Percentiles rank a stretch among this genome's conserved stretches.
Conservation (phyloP, 108 stramenopile species). For the Cyclostephanos tholiformis region DNA sequence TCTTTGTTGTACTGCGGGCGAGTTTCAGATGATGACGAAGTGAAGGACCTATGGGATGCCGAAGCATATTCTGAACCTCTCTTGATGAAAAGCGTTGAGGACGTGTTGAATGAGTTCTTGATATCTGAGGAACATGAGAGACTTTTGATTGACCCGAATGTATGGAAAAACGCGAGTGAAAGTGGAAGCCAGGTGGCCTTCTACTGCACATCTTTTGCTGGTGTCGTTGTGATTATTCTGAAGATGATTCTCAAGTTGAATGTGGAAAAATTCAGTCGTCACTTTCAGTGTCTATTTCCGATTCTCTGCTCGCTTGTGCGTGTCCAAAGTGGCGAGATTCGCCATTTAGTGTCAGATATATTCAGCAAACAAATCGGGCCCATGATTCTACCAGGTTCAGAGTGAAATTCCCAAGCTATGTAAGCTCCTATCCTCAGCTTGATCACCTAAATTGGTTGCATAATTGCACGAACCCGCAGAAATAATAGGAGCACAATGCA, state of each 20-base stretch:
- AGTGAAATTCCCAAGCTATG: not conserved
- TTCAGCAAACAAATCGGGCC: conserved; percentile 65
- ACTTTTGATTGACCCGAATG: conserved; percentile 70
- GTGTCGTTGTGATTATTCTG: conserved; percentile 72
- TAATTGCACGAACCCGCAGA: too few relatives aligned
- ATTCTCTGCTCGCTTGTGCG: conserved; percentile 69
- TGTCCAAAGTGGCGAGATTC: conserved; percentile 82
- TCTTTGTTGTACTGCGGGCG: conserved; percentile 54
- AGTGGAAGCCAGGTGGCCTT: conserved; percentile 80
- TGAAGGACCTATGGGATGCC: conserved; percentile 49
- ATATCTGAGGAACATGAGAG: conserved; percentile 73
- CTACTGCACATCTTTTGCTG: conserved; percentile 84
- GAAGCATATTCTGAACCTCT: conserved; percentile 67
- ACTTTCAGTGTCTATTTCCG: conserved; percentile 65
- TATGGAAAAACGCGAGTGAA: conserved; percentile 76
- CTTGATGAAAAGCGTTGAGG: conserved; percentile 60
- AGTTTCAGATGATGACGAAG: conserved; percentile 6
- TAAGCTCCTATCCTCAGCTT: not conserved
- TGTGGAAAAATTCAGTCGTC: conserved; percentile 55
- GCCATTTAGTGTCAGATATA: conserved; percentile 64
- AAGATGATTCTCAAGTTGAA: conserved; percentile 59
- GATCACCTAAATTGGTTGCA: not conserved
- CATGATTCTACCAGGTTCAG: conserved; percentile 36
- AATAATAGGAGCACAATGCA: too few relatives aligned
- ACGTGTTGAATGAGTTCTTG: conserved; percentile 69